phyloP scores from a whole-genome alignment of 2,329 filamentous ascomycete genomes.

The Mariannaea elegans region DNA sequence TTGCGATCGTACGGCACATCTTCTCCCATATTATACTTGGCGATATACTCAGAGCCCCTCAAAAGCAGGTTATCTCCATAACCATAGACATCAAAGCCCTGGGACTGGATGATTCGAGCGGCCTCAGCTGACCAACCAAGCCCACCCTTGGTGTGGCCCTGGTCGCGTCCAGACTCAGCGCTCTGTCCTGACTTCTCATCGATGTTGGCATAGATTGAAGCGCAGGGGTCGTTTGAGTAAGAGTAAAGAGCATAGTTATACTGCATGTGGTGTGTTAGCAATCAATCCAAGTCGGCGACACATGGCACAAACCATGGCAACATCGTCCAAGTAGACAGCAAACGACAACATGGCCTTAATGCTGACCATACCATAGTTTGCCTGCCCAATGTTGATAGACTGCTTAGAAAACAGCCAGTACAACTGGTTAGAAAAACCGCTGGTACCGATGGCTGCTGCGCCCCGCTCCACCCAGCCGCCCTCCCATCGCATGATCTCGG shows the following conservation, averaged over 20 bases:
- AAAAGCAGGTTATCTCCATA: slow-evolving; percentile 45
- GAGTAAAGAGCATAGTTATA: slow-evolving; percentile 52
- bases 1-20: slow-evolving; percentile 46
- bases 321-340: slow-evolving; percentile 52
- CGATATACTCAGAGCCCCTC: slow-evolving; percentile 48
- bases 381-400: slow-evolving; percentile 50
- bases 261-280: too few species aligned
- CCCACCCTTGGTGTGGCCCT: slow-evolving; percentile 43
- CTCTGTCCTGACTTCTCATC: slow-evolving; percentile 46
- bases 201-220: slow-evolving; percentile 44
- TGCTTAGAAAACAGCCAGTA: slow-evolving; percentile 44
- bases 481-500: slow-evolving; percentile 56
- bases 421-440: slow-evolving; percentile 46
- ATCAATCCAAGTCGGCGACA: too few species aligned
- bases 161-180: slow-evolving; percentile 50
- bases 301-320: too few species aligned
- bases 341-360: slow-evolving; percentile 51
- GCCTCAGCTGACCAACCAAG: slow-evolving; percentile 48
- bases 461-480: slow-evolving; percentile 50
- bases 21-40: slow-evolving; percentile 49
- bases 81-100: slow-evolving; percentile 47
- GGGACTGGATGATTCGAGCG: slow-evolving; percentile 45
- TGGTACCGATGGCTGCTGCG: slow-evolving; percentile 44
- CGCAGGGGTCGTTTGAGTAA: slow-evolving; percentile 48
- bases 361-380: slow-evolving; percentile 53